phyloP scores from a whole-genome alignment of 2,329 filamentous ascomycete genomes.

The Helotiales sp. region DNA sequence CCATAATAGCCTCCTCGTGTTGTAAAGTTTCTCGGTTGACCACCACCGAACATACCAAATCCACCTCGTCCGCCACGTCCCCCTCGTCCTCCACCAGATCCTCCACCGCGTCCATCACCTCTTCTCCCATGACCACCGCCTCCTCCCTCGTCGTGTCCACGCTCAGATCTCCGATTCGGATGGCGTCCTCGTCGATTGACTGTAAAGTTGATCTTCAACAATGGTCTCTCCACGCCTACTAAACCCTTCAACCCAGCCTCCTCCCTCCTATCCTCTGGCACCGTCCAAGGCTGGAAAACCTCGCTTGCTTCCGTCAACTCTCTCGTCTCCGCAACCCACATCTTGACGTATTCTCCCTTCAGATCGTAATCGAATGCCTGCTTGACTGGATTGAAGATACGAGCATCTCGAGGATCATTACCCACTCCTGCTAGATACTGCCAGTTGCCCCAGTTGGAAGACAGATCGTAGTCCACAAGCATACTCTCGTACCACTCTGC shows the following conservation, averaged over 20 bases:
- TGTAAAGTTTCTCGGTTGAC: too few species aligned
- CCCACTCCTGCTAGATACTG: constrained; percentile 80
- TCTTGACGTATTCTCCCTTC: constrained; percentile 66
- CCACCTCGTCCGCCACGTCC: not conserved
- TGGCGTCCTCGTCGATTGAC: constrained; percentile 40
- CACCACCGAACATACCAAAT: not conserved
- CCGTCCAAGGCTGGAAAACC: constrained; percentile 70
- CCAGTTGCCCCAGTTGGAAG: constrained; percentile 81
- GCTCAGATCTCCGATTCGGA: constrained; percentile 8
- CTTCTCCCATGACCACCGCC: constrained; percentile 2
- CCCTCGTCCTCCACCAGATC: constrained; percentile 7
- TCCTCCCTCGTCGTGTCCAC: constrained; percentile 11
- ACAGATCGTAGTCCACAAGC: constrained; percentile 74
- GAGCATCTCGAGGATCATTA: constrained; percentile 68
- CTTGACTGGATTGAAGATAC: constrained; percentile 82
- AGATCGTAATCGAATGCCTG: constrained; percentile 77
- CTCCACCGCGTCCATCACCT: constrained; percentile 10
- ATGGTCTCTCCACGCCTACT: constrained; percentile 66
- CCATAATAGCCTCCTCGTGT: not conserved
- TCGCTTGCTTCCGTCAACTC: constrained; percentile 46
- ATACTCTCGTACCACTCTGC: constrained; percentile 81
- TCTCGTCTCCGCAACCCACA: constrained; percentile 70
- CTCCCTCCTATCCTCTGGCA: constrained; percentile 55
- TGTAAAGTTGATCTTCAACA: constrained; percentile 64
- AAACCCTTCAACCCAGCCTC: constrained; percentile 55